A percentile compares a stretch with the other conserved stretches of the same genome.
Conservation (phyloP, 2,329 filamentous ascomycete species). For the Botrytis cinerea region DNA sequence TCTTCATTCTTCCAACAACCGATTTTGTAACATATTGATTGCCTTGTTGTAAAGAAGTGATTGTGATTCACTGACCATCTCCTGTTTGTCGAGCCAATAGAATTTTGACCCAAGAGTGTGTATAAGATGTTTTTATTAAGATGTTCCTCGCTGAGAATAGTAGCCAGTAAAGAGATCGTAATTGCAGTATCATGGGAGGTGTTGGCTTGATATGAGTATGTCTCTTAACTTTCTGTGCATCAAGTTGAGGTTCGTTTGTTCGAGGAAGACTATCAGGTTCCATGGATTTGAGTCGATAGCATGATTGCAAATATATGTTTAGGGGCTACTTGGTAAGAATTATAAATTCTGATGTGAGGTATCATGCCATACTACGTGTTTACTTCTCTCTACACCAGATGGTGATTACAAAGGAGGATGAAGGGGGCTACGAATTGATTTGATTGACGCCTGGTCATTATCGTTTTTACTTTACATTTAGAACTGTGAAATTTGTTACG, state of each 20-base stretch:
- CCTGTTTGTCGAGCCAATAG: neutral
- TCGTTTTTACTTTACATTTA: too few relatives aligned
- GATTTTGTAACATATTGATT: neutral
- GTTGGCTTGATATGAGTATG: neutral
- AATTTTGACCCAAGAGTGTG: neutral
- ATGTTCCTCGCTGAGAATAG: fast-evolving
- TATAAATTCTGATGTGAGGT: neutral
- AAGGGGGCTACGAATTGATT: neutral
- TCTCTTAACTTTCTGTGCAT: neutral
- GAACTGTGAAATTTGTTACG: neutral
- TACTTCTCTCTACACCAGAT: neutral
- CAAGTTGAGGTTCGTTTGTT: neutral
- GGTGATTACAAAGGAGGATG: neutral
- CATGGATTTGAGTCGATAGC: neutral
- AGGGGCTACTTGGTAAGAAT: neutral
- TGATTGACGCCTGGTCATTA: too few relatives aligned
- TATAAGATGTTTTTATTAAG: neutral
- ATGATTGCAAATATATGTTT: neutral
- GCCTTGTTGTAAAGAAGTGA: neutral
- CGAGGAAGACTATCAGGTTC: neutral
- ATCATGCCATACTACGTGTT: neutral
- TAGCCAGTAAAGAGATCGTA: neutral
- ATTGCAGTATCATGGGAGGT: neutral
- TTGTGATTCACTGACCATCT: fast-evolving
- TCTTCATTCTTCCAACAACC: neutral